A percentile compares a stretch with the other conserved stretches of the same genome.
These are phyloP conservation scores for Porogramme epimiltina DNA, from an alignment of 1,284 basidiomycete species.

Conservation along the genomic window DNA sequence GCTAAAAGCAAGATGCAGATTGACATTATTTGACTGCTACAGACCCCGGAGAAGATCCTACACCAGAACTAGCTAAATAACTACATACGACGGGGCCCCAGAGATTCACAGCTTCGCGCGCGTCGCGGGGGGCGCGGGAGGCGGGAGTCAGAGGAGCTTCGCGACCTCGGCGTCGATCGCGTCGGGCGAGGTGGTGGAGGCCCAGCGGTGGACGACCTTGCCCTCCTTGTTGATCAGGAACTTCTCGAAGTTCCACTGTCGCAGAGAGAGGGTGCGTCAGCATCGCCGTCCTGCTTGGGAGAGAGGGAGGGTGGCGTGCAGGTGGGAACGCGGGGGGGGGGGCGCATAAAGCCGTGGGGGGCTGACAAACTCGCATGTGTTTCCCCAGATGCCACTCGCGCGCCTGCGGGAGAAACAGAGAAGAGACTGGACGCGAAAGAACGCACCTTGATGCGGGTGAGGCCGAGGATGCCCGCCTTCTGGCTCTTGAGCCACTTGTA, in stretches of 20 bases:
- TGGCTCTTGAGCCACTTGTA: slow-evolving; percentile 86
- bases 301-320: not conserved
- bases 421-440: not conserved
- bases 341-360: too few relatives aligned
- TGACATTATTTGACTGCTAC: too few relatives aligned
- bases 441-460: slow-evolving; percentile 76
- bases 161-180: slow-evolving; percentile 67
- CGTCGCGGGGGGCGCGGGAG: slow-evolving; percentile 28
- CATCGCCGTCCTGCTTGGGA: too few relatives aligned
- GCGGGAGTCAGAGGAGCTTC: slow-evolving; percentile 47
- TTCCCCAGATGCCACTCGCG: too few relatives aligned
- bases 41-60: too few relatives aligned
- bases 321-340: too few relatives aligned
- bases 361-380: too few relatives aligned
- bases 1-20: too few relatives aligned
- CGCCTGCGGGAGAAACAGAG: not conserved
- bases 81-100: not conserved
- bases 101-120: slow-evolving; percentile 16
- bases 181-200: slow-evolving; percentile 75
- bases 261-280: not conserved
- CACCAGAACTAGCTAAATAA: too few relatives aligned
- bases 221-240: slow-evolving; percentile 73
- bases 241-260: slow-evolving; percentile 82
- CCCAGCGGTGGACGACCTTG: slow-evolving; percentile 78
- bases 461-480: slow-evolving; percentile 73